Evolutionary conservation across 345 rosid genomes (phyloP).

Genomic region (Salix suchowensis): DNA sequence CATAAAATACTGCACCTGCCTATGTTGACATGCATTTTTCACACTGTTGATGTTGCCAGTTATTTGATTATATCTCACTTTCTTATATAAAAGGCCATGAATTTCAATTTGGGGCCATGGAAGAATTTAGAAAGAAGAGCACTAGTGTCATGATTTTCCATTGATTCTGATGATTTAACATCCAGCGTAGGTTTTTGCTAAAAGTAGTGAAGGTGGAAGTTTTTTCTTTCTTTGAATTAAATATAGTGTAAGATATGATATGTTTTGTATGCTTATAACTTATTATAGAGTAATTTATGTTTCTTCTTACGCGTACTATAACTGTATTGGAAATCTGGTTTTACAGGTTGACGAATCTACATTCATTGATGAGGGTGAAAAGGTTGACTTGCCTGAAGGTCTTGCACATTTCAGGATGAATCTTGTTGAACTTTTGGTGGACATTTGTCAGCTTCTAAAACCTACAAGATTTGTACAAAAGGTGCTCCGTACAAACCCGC

Average conservation of each 20-base stretch:
- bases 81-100: neutral
- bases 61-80: neutral
- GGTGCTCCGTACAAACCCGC: slow-evolving; percentile 39
- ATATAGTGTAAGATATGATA: no score
- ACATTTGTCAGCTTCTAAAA: slow-evolving; percentile 76
- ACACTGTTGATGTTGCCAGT: neutral
- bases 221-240: neutral
- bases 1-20: no score
- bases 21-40: neutral
- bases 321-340: slow-evolving; percentile 1
- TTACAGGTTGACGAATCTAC: slow-evolving; percentile 82
- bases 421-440: slow-evolving; percentile 84
- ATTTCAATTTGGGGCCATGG: neutral
- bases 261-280: neutral
- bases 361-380: slow-evolving; percentile 48
- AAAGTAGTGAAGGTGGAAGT: neutral
- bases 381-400: slow-evolving; percentile 73
- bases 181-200: neutral
- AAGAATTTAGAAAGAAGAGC: neutral
- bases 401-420: slow-evolving; percentile 78
- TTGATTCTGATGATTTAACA: neutral
- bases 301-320: neutral
- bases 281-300: neutral
- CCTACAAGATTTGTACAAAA: slow-evolving; percentile 61
- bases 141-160: neutral